These are phyloP conservation scores for Corymbia maculata DNA, from an alignment of 345 rosid species.

Conservation along the genomic window DNA sequence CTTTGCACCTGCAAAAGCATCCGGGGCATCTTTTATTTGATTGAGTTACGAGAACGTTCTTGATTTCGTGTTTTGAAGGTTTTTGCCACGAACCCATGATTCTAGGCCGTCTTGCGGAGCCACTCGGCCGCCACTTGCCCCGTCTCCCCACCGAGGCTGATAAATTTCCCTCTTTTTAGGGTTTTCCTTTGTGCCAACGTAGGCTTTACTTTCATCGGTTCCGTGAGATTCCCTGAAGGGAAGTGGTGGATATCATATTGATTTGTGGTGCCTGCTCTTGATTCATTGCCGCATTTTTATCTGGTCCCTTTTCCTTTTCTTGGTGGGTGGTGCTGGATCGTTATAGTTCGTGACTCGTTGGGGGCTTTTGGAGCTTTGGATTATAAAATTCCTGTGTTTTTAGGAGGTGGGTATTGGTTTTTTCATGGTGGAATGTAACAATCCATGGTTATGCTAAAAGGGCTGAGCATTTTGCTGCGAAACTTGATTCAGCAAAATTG, in stretches of 20 bases:
- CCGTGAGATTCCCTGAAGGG: not conserved
- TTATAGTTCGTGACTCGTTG: not conserved
- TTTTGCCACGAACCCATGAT: not conserved
- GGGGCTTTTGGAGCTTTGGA: not conserved
- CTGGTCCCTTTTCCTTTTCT: not conserved
- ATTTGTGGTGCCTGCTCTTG: not conserved
- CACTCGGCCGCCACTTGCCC: not conserved
- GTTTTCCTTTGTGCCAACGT: not conserved
- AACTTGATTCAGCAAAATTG: not conserved
- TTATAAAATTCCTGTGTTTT: not conserved
- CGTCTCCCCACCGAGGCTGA: not conserved
- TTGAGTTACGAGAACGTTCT: not conserved
- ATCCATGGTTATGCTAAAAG: constrained; percentile 42
- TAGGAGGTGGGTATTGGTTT: not conserved
- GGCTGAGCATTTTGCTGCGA: constrained; percentile 9
- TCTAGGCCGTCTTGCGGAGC: not conserved
- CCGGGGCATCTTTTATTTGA: not conserved
- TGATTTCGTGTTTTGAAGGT: not conserved
- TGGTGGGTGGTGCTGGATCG: not conserved
- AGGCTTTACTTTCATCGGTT: not conserved
- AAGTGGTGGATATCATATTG: not conserved
- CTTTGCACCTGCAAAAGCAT: not conserved
- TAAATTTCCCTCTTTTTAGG: not conserved
- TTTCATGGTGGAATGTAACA: constrained; percentile 24
- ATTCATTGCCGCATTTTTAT: not conserved